Base-by-base conservation (phyloP, 805 yeast genomes). In the Spathaspora sp. region DNA sequence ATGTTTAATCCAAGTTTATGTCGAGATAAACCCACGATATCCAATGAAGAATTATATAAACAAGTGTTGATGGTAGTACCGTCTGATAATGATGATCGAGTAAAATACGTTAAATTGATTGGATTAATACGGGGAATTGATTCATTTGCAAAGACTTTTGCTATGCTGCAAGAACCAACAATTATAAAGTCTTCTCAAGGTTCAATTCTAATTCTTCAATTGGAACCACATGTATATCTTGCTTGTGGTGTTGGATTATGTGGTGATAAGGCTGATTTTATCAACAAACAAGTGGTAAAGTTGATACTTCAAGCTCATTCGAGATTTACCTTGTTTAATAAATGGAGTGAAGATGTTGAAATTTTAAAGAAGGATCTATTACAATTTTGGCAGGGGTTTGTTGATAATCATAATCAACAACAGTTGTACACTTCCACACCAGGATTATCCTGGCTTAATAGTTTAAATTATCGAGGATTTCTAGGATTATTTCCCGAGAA, bases 101-200 rank as follows among this genome's bases (percentile, higher is more conserved):
- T 57, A 11, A 69, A 67, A 40, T 68, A 68, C 42, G 44, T 72
- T 29, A 63, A 67, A 29, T 51, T 66, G 2, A 55, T 74, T 9
- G 77, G 78, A 0, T 53, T 74, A 16, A 57, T 72, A 9, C 64
- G 73, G 44, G 78, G 78, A 2, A 61, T 72, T 2, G 63, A 60
- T 44, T 64, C 72, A 20, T 60, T 74, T 45, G 62, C 64, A 8
- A 48, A 53, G 3, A 67, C 61, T 32, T 70, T 73, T 50, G 57
- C 55, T 16, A 17, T 47, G 0, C 28, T 49, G 18, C 26, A 48
- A 17, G 52, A 49, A 28, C 58, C 60, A 3, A 55, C 57, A n/a
- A 58, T 65, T 2, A 65, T 72, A 6, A 60, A 61, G 44, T 54
- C 68, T 0, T 48, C 63, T 8, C 60, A 59, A 14, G 64, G 70